phyloP scores from a whole-genome alignment of 176 grass and related monocot genomes.

The Chrysopogon serrulatus region DNA sequence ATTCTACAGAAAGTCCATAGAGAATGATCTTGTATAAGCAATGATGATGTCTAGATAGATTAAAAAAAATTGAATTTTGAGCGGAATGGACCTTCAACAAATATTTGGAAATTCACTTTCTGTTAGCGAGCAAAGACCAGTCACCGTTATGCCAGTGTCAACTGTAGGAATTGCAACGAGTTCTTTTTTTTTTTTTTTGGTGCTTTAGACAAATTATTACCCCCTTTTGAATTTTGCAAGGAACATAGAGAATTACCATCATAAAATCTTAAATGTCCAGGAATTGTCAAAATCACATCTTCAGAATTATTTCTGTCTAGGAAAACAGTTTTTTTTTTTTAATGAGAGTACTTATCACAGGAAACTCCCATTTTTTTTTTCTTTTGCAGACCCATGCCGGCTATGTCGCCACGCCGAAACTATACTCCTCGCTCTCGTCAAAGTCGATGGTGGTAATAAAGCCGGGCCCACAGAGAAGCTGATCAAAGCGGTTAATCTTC shows the following conservation, averaged over 20 bases:
- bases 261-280: no score
- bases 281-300: no score
- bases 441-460: background rate
- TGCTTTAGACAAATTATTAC: no score
- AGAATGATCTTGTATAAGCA: background rate
- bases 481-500: background rate
- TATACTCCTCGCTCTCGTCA: no score
- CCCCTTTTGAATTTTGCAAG: no score
- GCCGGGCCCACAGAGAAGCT: background rate
- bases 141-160: no score
- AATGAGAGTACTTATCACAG: no score
- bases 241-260: no score
- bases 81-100: background rate
- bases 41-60: background rate
- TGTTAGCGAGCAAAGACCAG: background rate
- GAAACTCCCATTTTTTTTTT: no score
- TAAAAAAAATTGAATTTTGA: background rate
- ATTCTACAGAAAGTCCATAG: background rate
- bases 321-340: no score
- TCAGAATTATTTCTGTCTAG: no score
- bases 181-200: background rate
- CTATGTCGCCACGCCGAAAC: background rate
- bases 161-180: no score
- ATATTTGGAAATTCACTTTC: background rate
- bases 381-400: background rate